Conservation (phyloP, 257 asterid genomes). For the Nemophila menziesii region DNA sequence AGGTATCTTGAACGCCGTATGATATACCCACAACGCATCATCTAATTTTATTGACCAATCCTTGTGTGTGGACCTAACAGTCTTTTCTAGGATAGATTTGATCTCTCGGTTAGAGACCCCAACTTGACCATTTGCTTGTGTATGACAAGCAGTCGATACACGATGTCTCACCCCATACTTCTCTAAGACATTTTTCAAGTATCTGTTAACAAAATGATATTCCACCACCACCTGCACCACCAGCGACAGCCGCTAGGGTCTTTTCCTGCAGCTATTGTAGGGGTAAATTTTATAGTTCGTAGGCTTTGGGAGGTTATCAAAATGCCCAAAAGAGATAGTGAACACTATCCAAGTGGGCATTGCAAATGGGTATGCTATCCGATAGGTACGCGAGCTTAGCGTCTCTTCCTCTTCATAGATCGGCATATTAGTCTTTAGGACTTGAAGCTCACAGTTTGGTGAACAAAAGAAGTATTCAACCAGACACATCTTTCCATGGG, state of each 20-base stretch:
- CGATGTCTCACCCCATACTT: too few relatives aligned
- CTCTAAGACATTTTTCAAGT: too few relatives aligned
- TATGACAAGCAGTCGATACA: too few relatives aligned
- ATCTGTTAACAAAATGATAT: too few relatives aligned
- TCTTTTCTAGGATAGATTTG: too few relatives aligned
- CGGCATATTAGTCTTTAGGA: constrained; percentile 56
- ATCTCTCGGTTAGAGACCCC: too few relatives aligned
- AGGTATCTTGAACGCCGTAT: too few relatives aligned
- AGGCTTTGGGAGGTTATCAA: constrained; percentile 93
- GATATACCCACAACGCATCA: too few relatives aligned
- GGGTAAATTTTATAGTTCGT: constrained; percentile 87
- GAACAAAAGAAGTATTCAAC: constrained; percentile 40
- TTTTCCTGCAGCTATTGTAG: constrained; percentile 92
- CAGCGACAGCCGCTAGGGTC: constrained; percentile 25
- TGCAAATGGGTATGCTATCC: constrained; percentile 75
- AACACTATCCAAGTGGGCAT: constrained; percentile 77
- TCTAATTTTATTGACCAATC: too few relatives aligned
- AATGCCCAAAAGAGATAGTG: constrained; percentile 92
- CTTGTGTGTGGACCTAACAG: too few relatives aligned
- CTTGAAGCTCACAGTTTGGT: constrained; percentile 64
- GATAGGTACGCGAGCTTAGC: constrained; percentile 77
- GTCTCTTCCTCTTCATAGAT: constrained; percentile 72
- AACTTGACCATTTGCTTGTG: too few relatives aligned
- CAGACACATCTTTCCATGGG: constrained; percentile 26
- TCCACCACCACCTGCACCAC: constrained; percentile 17